phyloP scores from a whole-genome alignment of 306 rosid genomes.

The Trifolium repens region DNA sequence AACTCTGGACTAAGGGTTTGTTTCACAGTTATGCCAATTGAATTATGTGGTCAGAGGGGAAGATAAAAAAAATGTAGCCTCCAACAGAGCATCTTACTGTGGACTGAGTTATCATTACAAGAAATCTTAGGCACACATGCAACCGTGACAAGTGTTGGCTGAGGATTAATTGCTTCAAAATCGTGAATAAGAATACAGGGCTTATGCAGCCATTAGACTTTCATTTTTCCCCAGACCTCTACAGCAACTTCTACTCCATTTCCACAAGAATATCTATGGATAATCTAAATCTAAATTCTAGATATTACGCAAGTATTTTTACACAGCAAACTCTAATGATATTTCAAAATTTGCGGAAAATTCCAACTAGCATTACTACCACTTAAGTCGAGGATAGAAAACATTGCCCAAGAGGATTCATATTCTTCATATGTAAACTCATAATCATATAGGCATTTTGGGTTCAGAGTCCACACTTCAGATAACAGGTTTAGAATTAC shows the following conservation, averaged over 20 bases:
- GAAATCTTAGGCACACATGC: constrained; percentile 12
- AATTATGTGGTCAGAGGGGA: too few relatives aligned
- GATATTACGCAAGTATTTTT: constrained; percentile 19
- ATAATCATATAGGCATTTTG: constrained; percentile 29
- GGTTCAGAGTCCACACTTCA: constrained; percentile 29
- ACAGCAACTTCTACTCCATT: neutral
- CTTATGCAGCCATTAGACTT: constrained; percentile 36
- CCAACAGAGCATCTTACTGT: neutral
- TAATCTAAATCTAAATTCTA: neutral
- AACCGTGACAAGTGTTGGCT: constrained; percentile 24
- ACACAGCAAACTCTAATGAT: neutral
- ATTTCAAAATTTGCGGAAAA: constrained; percentile 15
- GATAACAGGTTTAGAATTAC: constrained; percentile 16
- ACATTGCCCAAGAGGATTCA: constrained; percentile 2
- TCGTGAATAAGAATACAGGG: constrained; percentile 3
- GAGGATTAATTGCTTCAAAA: constrained; percentile 16
- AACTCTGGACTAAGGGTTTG: neutral
- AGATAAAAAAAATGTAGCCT: too few relatives aligned
- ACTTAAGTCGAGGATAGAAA: constrained; percentile 24
- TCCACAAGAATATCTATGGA: constrained; percentile 9
- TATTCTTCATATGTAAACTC: constrained; percentile 17
- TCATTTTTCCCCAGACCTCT: neutral
- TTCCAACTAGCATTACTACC: constrained; percentile 17
- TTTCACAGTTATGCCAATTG: too few relatives aligned
- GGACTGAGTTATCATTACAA: constrained; percentile 15